Conservation (phyloP, 768 basidiomycete genomes). For the Auriscalpium microsporum region DNA sequence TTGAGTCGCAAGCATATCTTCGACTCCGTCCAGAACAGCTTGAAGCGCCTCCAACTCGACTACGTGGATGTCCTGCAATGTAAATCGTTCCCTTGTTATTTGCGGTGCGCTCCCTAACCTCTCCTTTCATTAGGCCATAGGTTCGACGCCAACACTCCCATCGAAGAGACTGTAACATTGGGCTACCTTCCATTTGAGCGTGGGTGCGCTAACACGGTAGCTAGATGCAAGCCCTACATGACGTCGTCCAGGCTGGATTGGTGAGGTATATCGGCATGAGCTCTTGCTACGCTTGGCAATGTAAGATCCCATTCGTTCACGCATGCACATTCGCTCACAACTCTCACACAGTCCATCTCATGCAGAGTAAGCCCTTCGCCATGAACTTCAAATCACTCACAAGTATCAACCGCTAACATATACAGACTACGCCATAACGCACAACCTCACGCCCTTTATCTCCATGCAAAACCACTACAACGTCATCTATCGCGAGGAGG, state of each 20-base stretch:
- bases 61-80: constrained; percentile 55
- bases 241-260: constrained; percentile 33
- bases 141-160: constrained; percentile 33
- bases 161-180: constrained; percentile 25
- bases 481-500: constrained; percentile 39
- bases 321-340: not conserved
- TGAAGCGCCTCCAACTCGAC: constrained; percentile 37
- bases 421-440: constrained; percentile 11
- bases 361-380: constrained; percentile 19
- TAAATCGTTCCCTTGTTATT: constrained; percentile 9
- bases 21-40: constrained; percentile 29
- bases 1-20: constrained; percentile 54
- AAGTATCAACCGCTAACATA: not conserved
- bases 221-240: constrained; percentile 34
- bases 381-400: constrained; percentile 17
- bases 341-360: constrained; percentile 18
- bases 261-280: constrained; percentile 32
- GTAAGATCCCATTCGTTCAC: constrained; percentile 5
- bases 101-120: not conserved
- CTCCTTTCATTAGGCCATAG: constrained; percentile 19
- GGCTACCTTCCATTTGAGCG: not conserved
- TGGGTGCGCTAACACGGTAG: not conserved
- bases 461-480: constrained; percentile 33
- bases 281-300: constrained; percentile 26
- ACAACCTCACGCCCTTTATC: constrained; percentile 13